Evolutionary conservation across 257 asterid genomes (phyloP), one percentile per base, ranked within the genome.

Genomic region (Rehmannia glutinosa): DNA sequence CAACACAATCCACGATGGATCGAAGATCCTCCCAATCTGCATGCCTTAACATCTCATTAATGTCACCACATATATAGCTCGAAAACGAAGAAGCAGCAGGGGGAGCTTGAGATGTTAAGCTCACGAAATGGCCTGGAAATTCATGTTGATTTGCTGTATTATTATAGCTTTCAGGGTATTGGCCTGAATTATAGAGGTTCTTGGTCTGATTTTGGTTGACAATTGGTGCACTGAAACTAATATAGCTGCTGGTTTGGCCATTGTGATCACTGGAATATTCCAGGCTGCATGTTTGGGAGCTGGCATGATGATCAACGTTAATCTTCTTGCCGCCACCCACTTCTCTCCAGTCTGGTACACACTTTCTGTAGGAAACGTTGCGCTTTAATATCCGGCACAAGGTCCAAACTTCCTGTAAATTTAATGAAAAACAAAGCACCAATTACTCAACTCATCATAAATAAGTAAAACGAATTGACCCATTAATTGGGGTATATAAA

Each of bases 371-470:
- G 0, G 94, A 72, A 10, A 60, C 62, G 38, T 66, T 82, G 20
- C 97, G 77, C 77, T 93, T 90, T 33, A 93, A 70, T 33, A 93
- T 84, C 65, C 97, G 80, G 69, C 99, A 93, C 10, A 93, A 74
- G 3, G 99, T 93, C 96, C 97, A 90, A 24, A 93, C 97, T 79
- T 93, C 99, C 97, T 93, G 90, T 54, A 73, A 17, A 54, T 17
- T 1, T 0, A 16, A 16, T n/a, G n/a, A n/a, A n/a, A n/a, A n/a
- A n/a, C n/a, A n/a, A n/a, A n/a, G n/a, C n/a, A n/a, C n/a, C n/a
- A n/a, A n/a, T n/a, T n/a, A n/a, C n/a, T n/a, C n/a, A n/a, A n/a
- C n/a, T n/a, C n/a, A n/a, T n/a, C n/a, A n/a, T n/a, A n/a, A n/a
- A n/a, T n/a, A n/a, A n/a, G n/a, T n/a, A n/a, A n/a, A n/a, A n/a